Evolutionary conservation across 768 basidiomycete genomes (phyloP).

Genomic region (Dictyophora rubrovolvata): DNA sequence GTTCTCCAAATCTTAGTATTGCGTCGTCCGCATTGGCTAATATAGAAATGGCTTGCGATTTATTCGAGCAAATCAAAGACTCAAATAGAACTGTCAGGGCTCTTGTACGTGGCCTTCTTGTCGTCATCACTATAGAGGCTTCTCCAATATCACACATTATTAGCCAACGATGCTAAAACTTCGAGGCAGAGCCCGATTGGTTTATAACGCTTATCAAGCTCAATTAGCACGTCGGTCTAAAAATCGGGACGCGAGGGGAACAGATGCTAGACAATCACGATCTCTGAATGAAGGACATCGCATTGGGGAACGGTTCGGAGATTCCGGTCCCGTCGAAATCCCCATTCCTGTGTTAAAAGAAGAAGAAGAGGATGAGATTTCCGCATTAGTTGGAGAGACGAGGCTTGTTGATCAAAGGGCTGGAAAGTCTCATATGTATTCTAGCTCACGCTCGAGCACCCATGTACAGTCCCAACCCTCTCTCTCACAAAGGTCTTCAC

Average conservation of each 20-base stretch:
- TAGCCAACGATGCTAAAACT: not conserved
- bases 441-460: not conserved
- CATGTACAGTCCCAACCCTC: not conserved
- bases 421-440: not conserved
- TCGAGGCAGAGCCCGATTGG: not conserved
- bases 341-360: not conserved
- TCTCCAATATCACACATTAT: not conserved
- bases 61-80: not conserved
- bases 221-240: not conserved
- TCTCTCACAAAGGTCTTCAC: not conserved
- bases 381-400: not conserved
- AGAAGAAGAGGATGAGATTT: not conserved
- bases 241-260: no score
- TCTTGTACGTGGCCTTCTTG: not conserved
- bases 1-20: not conserved
- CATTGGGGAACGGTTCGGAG: no score
- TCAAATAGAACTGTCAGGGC: not conserved
- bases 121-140: no score
- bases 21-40: not conserved
- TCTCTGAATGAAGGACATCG: not conserved
- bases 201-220: not conserved
- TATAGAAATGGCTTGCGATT: not conserved
- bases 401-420: not conserved
- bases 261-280: not conserved
- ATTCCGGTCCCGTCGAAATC: not conserved